phyloP scores from a whole-genome alignment of 345 rosid genomes.

The Nasturtium officinale region DNA sequence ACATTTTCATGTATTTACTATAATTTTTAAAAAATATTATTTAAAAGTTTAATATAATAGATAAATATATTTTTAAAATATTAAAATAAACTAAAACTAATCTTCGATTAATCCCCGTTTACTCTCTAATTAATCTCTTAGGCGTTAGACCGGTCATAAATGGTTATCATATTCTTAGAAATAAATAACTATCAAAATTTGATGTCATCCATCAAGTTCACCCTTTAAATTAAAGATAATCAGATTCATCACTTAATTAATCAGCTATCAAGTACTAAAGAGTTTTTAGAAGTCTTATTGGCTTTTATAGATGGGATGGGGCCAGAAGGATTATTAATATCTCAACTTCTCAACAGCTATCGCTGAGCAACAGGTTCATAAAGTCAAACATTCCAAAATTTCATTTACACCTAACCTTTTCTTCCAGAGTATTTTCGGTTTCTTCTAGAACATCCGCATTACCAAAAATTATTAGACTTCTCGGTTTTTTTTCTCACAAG shows the following conservation, averaged over 20 bases:
- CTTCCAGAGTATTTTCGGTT: conserved; percentile 3
- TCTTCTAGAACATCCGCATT: conserved; percentile 6
- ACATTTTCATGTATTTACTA: no score
- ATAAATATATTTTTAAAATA: no score
- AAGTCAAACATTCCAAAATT: conserved; percentile 37
- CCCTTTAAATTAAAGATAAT: not conserved
- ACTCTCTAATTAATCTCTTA: no score
- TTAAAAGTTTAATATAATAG: no score
- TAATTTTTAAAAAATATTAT: no score
- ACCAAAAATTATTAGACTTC: conserved; percentile 9
- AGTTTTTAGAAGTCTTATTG: conserved; percentile 14
- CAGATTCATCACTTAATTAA: not conserved
- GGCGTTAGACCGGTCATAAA: no score
- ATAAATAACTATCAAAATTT: not conserved
- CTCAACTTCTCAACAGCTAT: conserved; percentile 34
- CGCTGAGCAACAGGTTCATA: conserved; percentile 11
- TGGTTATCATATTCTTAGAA: no score
- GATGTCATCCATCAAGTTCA: conserved; percentile 2
- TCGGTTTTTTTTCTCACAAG: not conserved
- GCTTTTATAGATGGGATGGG: conserved; percentile 30
- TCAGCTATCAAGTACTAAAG: not conserved
- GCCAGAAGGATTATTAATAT: conserved; percentile 1
- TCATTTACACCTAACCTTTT: conserved; percentile 26
- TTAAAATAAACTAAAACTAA: no score
- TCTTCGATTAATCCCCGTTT: no score